Evolutionary conservation across 768 basidiomycete species (phyloP), one percentile per base, ranked within the genome.

Genomic region (Dacryopinax primogenitus): DNA sequence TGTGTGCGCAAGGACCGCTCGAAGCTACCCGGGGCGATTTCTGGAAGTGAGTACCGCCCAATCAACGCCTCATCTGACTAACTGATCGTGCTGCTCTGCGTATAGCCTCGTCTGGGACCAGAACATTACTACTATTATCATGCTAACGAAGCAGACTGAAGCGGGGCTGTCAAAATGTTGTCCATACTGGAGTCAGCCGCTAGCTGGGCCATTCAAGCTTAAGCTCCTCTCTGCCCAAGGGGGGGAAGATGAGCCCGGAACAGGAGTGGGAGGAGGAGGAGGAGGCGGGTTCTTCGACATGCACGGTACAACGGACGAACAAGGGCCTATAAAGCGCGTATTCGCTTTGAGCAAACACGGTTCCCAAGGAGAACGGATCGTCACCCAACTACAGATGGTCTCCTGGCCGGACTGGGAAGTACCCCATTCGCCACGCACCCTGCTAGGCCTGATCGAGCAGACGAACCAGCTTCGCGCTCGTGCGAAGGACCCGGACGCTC

Each of bases 381-480:
- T 98, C 16, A 81, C 86, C 0, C 95, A 98, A 71, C 76, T 97
- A 63, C 95, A 98, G 73, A 97, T 92, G 72, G 80, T 94, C 37
- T 87, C 88, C 37, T 98, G 95, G 95, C 92, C 94, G 1, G 95
- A 98, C 71, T 87, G 97, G 78, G 93, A 93, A 72, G 92, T 98
- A 13, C 95, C 95, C 0, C 84, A 87, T 13, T 85, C 91, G 66
- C 86, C 94, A 0, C 77, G 82, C 6, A 87, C 86, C 6, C 78
- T 97, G 21, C 76, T 96, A 41, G 77, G 81, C 15, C 80, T 98
- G 26, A 82, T 96, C 63, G 80, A 23, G 41, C 41, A 44, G 41
- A 44, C 41, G 18, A 44, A 79, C 66, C 84, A 86, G 67, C 86
- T 92, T n/a, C 85, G 82, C 68, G 71, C 71, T 2, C 72, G 75